Evolutionary conservation across 108 stramenopile species (phyloP).

Genomic region (Nitzschia inconspicua): DNA sequence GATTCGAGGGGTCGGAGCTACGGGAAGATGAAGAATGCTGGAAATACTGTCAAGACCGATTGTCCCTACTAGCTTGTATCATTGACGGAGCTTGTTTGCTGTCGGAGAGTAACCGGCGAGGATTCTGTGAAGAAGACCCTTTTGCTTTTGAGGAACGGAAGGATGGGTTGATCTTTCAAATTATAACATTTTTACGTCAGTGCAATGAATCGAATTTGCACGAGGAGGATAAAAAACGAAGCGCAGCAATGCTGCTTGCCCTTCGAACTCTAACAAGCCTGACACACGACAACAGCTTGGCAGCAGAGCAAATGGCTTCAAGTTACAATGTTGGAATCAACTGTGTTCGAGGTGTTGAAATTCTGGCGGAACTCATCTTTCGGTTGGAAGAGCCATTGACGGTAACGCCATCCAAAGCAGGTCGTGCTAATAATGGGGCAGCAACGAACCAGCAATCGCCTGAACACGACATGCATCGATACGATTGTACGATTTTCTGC

Average conservation of each 20-base stretch:
- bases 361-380: conserved; percentile 20
- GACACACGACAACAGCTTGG: conserved; percentile 68
- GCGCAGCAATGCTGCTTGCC: conserved; percentile 20
- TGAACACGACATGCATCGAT: conserved; percentile 31
- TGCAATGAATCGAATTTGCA: background rate
- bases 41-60: conserved; percentile 38
- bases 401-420: background rate
- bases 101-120: conserved; percentile 40
- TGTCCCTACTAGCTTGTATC: conserved; percentile 48
- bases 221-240: conserved; percentile 8
- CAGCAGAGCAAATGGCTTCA: conserved; percentile 49
- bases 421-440: background rate
- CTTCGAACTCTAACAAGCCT: conserved; percentile 74
- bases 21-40: conserved; percentile 33
- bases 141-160: conserved; percentile 21
- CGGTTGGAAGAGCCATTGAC: conserved; percentile 12
- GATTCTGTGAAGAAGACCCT: conserved; percentile 32
- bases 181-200: background rate
- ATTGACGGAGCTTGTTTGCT: conserved; percentile 75
- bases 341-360: conserved; percentile 8
- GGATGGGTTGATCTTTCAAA: conserved; percentile 11
- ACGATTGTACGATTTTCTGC: conserved; percentile 65
- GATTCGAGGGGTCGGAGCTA: background rate
- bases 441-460: background rate
- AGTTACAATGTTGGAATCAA: conserved; percentile 10